phyloP scores from a whole-genome alignment of 2,329 filamentous ascomycete species.

The Cladosporium austrohemisphaericum region DNA sequence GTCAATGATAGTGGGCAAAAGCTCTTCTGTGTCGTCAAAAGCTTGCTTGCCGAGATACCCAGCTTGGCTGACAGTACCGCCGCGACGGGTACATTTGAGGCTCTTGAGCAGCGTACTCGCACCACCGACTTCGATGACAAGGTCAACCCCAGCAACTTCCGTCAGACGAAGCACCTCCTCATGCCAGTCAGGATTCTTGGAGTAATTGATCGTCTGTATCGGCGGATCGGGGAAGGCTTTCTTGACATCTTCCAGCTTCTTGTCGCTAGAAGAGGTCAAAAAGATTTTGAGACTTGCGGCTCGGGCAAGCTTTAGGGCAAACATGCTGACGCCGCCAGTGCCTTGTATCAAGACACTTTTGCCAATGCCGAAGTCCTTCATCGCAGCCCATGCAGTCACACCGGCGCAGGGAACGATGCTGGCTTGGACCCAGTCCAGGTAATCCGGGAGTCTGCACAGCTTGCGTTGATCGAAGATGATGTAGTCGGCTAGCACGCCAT shows the following conservation, averaged over 20 bases:
- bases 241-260: constrained; percentile 50
- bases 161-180: constrained; percentile 48
- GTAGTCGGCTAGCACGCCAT: constrained; percentile 42
- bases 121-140: constrained; percentile 47
- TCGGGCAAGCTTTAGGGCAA: constrained; percentile 29
- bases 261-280: constrained; percentile 48
- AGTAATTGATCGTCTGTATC: constrained; percentile 56
- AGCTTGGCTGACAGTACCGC: constrained; percentile 16
- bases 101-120: constrained; percentile 40
- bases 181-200: constrained; percentile 54
- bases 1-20: constrained; percentile 15
- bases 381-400: constrained; percentile 41
- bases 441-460: constrained; percentile 35
- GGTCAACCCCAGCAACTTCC: constrained; percentile 36
- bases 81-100: constrained; percentile 31
- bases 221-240: constrained; percentile 49
- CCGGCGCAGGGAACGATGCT: constrained; percentile 44
- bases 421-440: constrained; percentile 38
- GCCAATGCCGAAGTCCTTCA: neutral
- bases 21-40: constrained; percentile 2
- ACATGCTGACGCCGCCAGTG: constrained; percentile 27
- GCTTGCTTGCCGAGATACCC: constrained; percentile 36
- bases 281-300: constrained; percentile 34
- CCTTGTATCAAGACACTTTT: constrained; percentile 42
- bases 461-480: constrained; percentile 41